These are phyloP conservation scores for Bipolaris zeicola DNA, from an alignment of 2,329 filamentous ascomycete genomes.

Conservation along the genomic window DNA sequence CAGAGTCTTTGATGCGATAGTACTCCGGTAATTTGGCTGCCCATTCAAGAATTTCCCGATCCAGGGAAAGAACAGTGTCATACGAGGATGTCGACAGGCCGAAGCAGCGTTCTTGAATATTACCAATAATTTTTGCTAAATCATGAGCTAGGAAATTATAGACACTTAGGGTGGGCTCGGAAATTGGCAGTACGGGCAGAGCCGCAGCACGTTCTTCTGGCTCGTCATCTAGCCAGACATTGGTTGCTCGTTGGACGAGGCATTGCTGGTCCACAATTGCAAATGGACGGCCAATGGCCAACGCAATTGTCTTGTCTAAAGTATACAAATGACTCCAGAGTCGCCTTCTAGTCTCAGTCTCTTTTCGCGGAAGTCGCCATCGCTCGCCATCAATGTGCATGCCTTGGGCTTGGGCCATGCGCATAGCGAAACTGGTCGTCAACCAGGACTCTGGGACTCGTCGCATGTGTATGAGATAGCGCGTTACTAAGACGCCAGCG, in stretches of 20 bases:
- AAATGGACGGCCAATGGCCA: constrained; percentile 51
- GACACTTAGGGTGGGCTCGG: constrained; percentile 44
- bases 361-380: constrained; percentile 47
- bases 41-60: constrained; percentile 45
- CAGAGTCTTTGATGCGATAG: constrained; percentile 43
- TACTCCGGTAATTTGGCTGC: constrained; percentile 42
- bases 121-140: constrained; percentile 47
- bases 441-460: constrained; percentile 51
- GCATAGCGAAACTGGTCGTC: constrained; percentile 51
- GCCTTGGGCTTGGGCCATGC: constrained; percentile 53
- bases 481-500: constrained; percentile 49
- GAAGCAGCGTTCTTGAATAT: constrained; percentile 51
- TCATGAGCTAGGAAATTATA: constrained; percentile 42
- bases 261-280: constrained; percentile 50
- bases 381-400: constrained; percentile 53
- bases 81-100: constrained; percentile 47
- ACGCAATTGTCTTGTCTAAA: constrained; percentile 49
- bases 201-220: constrained; percentile 37
- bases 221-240: constrained; percentile 49
- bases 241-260: constrained; percentile 46
- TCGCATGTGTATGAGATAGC: constrained; percentile 50
- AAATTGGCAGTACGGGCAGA: constrained; percentile 29
- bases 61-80: constrained; percentile 46
- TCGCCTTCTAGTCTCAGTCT: constrained; percentile 47
- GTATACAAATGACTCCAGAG: constrained; percentile 51